Evolutionary conservation across 306 rosid genomes (phyloP).

Genomic region (Acmispon strigosus): DNA sequence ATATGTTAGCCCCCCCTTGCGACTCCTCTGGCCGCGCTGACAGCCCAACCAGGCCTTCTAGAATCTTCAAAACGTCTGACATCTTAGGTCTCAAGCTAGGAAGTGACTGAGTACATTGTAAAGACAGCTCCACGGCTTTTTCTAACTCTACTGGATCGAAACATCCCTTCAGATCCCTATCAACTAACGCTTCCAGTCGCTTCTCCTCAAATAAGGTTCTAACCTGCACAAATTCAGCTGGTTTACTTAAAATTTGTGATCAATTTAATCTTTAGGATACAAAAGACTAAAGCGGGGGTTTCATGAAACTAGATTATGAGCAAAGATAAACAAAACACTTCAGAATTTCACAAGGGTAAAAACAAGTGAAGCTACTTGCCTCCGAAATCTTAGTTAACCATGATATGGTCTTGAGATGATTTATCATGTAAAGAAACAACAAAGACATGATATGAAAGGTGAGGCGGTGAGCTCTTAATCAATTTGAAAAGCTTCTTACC

Average conservation of each 20-base stretch:
- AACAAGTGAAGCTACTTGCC: neutral
- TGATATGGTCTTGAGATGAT: neutral
- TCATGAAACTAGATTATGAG: neutral
- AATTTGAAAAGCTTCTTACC: conserved; percentile 38
- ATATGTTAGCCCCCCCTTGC: conserved; percentile 40
- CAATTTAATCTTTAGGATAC: neutral
- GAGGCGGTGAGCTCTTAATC: neutral
- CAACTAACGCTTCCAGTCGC: conserved; percentile 63
- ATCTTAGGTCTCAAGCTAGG: conserved; percentile 84
- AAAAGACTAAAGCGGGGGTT: neutral
- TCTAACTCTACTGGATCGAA: conserved; percentile 66
- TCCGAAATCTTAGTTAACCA: neutral
- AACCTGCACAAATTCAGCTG: conserved; percentile 47
- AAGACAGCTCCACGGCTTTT: conserved; percentile 59
- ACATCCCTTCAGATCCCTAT: conserved; percentile 81
- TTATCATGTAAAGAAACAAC: neutral
- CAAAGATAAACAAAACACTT: neutral
- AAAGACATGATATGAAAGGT: neutral
- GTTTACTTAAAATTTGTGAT: neutral
- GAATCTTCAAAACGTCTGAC: conserved; percentile 67
- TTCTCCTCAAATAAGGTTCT: conserved; percentile 65
- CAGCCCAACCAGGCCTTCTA: conserved; percentile 70
- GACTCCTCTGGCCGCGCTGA: conserved; percentile 47
- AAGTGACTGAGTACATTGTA: conserved; percentile 73
- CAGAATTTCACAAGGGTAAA: neutral